These are phyloP conservation scores for Penicillium egyptiacum DNA, from an alignment of 495 filamentous ascomycete genomes.

Conservation along the genomic window DNA sequence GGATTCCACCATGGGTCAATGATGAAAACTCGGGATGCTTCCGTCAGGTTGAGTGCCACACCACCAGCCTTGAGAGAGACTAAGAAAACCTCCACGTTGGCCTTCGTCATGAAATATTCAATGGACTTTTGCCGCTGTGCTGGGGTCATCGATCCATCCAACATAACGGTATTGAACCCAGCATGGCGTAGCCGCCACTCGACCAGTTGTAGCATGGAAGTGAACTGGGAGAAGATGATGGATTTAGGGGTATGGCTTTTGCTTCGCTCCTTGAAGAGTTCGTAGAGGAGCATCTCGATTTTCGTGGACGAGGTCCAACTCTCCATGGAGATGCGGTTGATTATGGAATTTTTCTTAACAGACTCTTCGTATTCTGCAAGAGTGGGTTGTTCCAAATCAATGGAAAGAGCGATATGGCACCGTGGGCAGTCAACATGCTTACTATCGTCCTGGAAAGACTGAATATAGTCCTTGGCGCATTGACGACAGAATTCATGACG, in stretches of 20 bases:
- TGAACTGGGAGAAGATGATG: conserved; percentile 72
- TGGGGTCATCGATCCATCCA: conserved; percentile 94
- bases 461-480: conserved; percentile 82
- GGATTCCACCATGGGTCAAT: conserved; percentile 99
- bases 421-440: conserved; percentile 75
- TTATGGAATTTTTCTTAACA: conserved; percentile 92
- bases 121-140: conserved; percentile 89
- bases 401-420: conserved; percentile 85
- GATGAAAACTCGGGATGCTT: conserved; percentile 91
- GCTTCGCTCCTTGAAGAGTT: conserved; percentile 82
- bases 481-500: conserved; percentile 93
- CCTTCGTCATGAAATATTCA: conserved; percentile 90
- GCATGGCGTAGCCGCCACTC: conserved; percentile 95
- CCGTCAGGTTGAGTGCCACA: conserved; percentile 91
- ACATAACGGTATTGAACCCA: conserved; percentile 96
- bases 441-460: conserved; percentile 61
- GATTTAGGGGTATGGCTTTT: conserved; percentile 92
- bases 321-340: conserved; percentile 96
- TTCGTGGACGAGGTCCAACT: conserved; percentile 97
- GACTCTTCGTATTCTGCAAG: conserved; percentile 81
- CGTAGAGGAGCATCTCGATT: conserved; percentile 93
- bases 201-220: conserved; percentile 72
- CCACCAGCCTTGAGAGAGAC: conserved; percentile 95
- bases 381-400: conserved; percentile 91
- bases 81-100: conserved; percentile 89